Evolutionary conservation across 352 stramenopile genomes (phyloP), one percentile per base, ranked within the genome.

Genomic region (Globisporangium iwayamae): DNA sequence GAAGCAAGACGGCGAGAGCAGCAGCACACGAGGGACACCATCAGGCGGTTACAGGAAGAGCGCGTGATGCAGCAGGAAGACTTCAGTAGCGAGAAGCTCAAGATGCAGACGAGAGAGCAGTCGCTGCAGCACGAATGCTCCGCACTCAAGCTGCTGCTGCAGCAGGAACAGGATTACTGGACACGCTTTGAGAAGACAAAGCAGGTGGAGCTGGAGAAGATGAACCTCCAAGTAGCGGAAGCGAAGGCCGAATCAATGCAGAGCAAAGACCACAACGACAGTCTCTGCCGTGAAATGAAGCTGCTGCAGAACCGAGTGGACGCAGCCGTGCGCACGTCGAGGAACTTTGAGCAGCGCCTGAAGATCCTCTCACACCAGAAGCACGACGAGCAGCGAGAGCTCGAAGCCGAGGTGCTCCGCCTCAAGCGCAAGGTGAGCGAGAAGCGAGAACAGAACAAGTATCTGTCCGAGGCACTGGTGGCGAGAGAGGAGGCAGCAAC

Each of bases 121-220:
- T 68, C 74, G 30, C 50, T 78, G 0, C 14, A 32, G 3, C 60
- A 70, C n/a, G 74, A 87, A 52, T 53, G 79, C n/a, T 48, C 54
- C 9, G 69, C 74, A 16, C 65, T 87, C 3, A 72, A 83, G 57
- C 70, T 57, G 36, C 48, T 84, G 9, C 32, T 85, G 25, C 68
- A 74, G 53, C 79, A 87, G 58, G 78, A 89, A 59, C 70, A 85
- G 55, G 69, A 73, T 55, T 79, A 85, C 51, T 85, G 73, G 73
- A 64, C 62, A 20, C 39, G 68, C 7, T 70, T 74, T 43, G 65
- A 78, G 14, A 53, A 58, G 9, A 56, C 68, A 0, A 64, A 65
- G 14, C 54, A 66, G 34, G 34, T 58, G 4, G 79, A 90, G 46
- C 18, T 67, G 16, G 71, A 85, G 56, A 62, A 67, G 25, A 48